Evolutionary conservation across 306 rosid genomes (phyloP).

Genomic region (Quercus agrifolia): DNA sequence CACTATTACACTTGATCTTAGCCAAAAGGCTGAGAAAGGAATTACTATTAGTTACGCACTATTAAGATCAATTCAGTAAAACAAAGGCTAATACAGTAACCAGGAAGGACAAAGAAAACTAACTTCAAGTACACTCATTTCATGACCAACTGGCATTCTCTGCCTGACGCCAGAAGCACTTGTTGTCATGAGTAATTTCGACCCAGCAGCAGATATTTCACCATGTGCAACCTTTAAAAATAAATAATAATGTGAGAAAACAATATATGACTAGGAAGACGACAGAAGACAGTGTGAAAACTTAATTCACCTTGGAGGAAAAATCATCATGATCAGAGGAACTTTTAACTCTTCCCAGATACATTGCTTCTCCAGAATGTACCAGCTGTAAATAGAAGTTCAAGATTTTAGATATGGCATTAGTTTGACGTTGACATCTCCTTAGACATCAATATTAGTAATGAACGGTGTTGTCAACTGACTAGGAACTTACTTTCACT

Average conservation of each 20-base stretch:
- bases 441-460: constrained; percentile 1
- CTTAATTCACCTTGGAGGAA: constrained; percentile 50
- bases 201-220: constrained; percentile 46
- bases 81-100: neutral
- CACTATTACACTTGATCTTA: too few relatives aligned
- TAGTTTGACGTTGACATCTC: constrained; percentile 13
- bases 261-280: constrained; percentile 15
- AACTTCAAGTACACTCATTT: constrained; percentile 43
- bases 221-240: constrained; percentile 46
- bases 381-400: constrained; percentile 57
- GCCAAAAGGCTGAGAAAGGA: too few relatives aligned
- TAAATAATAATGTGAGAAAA: constrained; percentile 1
- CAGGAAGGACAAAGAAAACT: neutral
- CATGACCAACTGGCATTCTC: constrained; percentile 33
- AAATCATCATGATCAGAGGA: constrained; percentile 31
- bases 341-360: constrained; percentile 36
- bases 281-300: constrained; percentile 11
- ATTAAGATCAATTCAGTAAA: neutral
- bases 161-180: constrained; percentile 45
- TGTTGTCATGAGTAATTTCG: constrained; percentile 37
- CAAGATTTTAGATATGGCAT: constrained; percentile 15
- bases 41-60: neutral
- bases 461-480: constrained; percentile 15
- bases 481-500: constrained; percentile 62
- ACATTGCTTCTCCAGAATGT: constrained; percentile 52